phyloP scores from a whole-genome alignment of 2,329 filamentous ascomycete species.

The Tolypocladium tundrense region DNA sequence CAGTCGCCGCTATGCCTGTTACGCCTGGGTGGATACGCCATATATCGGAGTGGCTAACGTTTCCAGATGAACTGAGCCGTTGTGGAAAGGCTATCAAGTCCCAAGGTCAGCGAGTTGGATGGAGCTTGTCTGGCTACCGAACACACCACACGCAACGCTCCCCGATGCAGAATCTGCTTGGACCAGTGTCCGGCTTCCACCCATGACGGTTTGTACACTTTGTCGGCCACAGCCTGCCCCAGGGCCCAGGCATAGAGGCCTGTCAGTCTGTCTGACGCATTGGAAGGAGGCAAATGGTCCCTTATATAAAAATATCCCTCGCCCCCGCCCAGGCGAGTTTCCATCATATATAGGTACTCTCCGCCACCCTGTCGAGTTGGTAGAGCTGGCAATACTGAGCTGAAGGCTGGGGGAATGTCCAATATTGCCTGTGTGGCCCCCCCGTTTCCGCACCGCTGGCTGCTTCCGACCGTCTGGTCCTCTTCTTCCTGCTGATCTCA shows the following conservation, averaged over 20 bases:
- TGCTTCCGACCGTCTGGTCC: constrained; percentile 1
- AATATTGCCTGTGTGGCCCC: constrained; percentile 2
- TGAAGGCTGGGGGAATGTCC: constrained; percentile 1
- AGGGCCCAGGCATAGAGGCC: neutral
- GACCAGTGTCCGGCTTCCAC: neutral
- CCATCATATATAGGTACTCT: constrained; percentile 5
- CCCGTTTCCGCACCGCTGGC: constrained; percentile 1
- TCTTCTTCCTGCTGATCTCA: constrained; percentile 2
- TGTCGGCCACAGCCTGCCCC: neutral
- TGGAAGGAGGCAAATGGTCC: constrained; percentile 2
- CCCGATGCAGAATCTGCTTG: neutral
- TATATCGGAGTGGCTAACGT: constrained; percentile 4
- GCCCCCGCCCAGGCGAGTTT: constrained; percentile 6
- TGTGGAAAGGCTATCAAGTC: neutral
- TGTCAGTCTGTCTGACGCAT: neutral
- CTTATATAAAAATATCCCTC: constrained; percentile 9
- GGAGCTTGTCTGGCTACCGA: neutral
- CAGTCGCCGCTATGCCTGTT: constrained; percentile 8
- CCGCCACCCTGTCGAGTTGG: constrained; percentile 4
- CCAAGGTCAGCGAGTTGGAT: neutral
- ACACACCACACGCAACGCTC: neutral
- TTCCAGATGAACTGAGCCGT: neutral
- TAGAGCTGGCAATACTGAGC: constrained; percentile 6
- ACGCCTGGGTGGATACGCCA: constrained; percentile 6
- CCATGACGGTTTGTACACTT: neutral